phyloP scores from a whole-genome alignment of 1,284 basidiomycete species.

The Marasmius oreades region DNA sequence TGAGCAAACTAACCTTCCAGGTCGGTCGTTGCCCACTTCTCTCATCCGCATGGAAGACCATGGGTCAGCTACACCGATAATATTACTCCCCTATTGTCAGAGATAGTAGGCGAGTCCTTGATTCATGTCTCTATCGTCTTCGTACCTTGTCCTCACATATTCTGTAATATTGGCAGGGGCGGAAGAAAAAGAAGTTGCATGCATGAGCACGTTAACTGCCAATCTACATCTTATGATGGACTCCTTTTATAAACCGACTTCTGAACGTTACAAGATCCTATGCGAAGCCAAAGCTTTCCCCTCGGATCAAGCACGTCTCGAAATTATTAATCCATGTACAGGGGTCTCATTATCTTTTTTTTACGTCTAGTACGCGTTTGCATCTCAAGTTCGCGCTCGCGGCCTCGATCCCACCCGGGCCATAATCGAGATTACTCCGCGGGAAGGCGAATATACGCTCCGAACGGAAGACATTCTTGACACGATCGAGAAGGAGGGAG shows the following conservation, averaged over 20 bases:
- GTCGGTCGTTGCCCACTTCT: constrained; percentile 90
- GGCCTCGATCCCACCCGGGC: constrained; percentile 75
- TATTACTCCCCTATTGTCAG: constrained; percentile 74
- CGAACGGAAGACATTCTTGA: constrained; percentile 88
- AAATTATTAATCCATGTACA: constrained; percentile 1
- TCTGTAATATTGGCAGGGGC: constrained; percentile 59
- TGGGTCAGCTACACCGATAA: constrained; percentile 84
- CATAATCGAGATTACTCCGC: constrained; percentile 78
- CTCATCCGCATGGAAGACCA: constrained; percentile 77
- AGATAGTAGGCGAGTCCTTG: constrained; percentile 70
- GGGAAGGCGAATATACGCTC: constrained; percentile 82
- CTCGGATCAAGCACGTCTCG: constrained; percentile 78
- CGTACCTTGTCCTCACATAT: constrained; percentile 2
- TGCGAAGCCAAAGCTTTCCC: constrained; percentile 95
- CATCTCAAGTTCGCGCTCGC: constrained; percentile 82
- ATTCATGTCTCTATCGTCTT: not conserved
- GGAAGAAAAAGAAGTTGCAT: constrained; percentile 84
- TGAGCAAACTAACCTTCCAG: constrained; percentile 37
- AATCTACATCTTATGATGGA: constrained; percentile 95
- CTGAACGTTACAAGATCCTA: constrained; percentile 87
- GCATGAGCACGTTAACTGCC: constrained; percentile 91
- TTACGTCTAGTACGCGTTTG: constrained; percentile 81
- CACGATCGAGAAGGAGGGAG: constrained; percentile 69
- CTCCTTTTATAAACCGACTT: constrained; percentile 90
- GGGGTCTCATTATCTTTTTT: constrained; percentile 8